These are phyloP conservation scores for Metschnikowia kofuensis DNA, from an alignment of 805 yeast species.

Conservation along the genomic window DNA sequence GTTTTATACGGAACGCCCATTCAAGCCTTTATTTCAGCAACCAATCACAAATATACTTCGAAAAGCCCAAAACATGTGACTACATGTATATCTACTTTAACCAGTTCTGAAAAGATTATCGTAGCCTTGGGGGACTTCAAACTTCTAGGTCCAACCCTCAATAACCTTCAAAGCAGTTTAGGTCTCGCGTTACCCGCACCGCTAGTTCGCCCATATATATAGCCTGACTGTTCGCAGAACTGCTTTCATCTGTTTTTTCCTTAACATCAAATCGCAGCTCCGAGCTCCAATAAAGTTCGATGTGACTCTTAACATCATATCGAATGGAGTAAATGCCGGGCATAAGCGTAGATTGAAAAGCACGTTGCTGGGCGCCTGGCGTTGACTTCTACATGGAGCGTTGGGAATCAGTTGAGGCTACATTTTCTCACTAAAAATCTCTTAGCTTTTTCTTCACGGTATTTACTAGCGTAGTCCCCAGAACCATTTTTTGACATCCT, in stretches of 20 bases:
- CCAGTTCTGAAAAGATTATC: too few relatives aligned
- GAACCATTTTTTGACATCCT: too few relatives aligned
- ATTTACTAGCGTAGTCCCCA: too few relatives aligned
- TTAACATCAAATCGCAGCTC: slow-evolving; percentile 20
- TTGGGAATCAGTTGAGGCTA: slow-evolving; percentile 25
- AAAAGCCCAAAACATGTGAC: too few relatives aligned
- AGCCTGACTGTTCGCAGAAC: neutral
- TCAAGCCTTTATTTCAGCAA: too few relatives aligned
- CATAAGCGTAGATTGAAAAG: slow-evolving; percentile 20
- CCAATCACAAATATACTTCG: too few relatives aligned
- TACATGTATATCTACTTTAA: too few relatives aligned
- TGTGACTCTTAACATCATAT: slow-evolving; percentile 4
- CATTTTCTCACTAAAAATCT: slow-evolving; percentile 3
- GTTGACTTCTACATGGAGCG: slow-evolving; percentile 22
- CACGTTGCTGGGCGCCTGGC: slow-evolving; percentile 27
- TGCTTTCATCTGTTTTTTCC: slow-evolving; percentile 1
- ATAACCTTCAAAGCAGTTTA: neutral
- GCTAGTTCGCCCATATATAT: neutral
- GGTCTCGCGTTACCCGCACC: slow-evolving; percentile 10
- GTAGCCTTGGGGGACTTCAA: too few relatives aligned
- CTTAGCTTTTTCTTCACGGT: too few relatives aligned
- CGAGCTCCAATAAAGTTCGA: slow-evolving; percentile 17
- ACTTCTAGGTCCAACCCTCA: too few relatives aligned
- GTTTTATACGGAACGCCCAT: too few relatives aligned
- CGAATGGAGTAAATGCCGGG: slow-evolving; percentile 17